These are phyloP conservation scores for Tricholoma flavovirens DNA, from an alignment of 768 basidiomycete species.

Conservation along the genomic window DNA sequence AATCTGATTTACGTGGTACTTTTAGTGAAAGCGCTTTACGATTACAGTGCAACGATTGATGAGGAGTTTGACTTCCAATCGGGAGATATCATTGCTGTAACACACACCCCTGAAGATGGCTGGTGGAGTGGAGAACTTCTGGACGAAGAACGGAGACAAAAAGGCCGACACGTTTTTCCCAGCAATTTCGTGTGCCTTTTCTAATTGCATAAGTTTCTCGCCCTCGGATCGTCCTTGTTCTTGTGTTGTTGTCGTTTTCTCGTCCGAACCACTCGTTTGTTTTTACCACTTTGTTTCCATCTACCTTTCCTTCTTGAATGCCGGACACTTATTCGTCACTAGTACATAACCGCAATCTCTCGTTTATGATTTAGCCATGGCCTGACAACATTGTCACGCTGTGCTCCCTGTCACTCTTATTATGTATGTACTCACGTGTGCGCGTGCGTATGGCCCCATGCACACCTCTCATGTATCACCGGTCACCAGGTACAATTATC, in stretches of 20 bases:
- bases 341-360: background rate
- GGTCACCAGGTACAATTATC: too few relatives aligned
- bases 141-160: slow-evolving; percentile 67
- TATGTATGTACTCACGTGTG: too few relatives aligned
- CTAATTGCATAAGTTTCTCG: slow-evolving; percentile 26
- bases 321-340: background rate
- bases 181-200: slow-evolving; percentile 86
- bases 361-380: background rate
- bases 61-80: slow-evolving; percentile 97
- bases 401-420: too few relatives aligned
- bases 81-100: slow-evolving; percentile 94
- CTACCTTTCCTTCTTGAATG: background rate
- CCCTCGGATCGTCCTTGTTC: background rate
- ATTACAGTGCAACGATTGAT: slow-evolving; percentile 77
- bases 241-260: background rate
- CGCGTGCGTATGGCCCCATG: too few relatives aligned
- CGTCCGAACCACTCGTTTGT: background rate
- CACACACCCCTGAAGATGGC: slow-evolving; percentile 89
- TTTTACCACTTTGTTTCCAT: background rate
- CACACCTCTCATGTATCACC: too few relatives aligned
- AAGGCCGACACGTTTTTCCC: slow-evolving; percentile 76
- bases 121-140: slow-evolving; percentile 95
- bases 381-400: too few relatives aligned
- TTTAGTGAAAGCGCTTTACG: slow-evolving; percentile 84
- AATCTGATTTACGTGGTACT: background rate